Conservation (phyloP, 2,329 filamentous ascomycete species). For the Aspergillus ochraceus region DNA sequence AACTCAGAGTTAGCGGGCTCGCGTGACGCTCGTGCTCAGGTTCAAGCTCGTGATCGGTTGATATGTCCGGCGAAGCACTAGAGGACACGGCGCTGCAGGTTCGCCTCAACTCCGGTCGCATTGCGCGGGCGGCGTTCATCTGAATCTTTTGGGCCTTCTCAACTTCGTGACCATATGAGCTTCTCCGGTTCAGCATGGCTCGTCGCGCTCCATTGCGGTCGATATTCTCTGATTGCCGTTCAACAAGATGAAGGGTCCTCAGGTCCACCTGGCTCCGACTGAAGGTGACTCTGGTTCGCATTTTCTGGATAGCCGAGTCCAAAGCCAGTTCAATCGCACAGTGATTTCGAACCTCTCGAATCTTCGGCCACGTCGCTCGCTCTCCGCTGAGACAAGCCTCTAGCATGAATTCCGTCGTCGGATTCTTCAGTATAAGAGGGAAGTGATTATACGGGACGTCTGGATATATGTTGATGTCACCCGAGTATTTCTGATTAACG, state of each 20-base stretch:
- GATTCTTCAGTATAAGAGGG: conserved; percentile 77
- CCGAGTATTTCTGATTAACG: conserved; percentile 86
- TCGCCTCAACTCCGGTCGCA: conserved; percentile 15
- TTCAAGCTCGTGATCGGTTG: not conserved
- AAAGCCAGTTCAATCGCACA: conserved; percentile 86
- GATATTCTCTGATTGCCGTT: conserved; percentile 19
- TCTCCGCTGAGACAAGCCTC: conserved; percentile 76
- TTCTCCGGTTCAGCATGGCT: conserved; percentile 24
- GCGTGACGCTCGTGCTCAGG: not conserved
- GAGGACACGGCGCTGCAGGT: conserved; percentile 20
- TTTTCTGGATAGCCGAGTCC: conserved; percentile 40
- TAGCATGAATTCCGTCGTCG: conserved; percentile 82
- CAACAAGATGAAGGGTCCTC: conserved; percentile 15
- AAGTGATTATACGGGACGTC: conserved; percentile 74
- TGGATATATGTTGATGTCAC: conserved; percentile 91
- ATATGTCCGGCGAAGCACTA: not conserved
- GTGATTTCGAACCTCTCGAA: conserved; percentile 81
- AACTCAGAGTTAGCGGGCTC: conserved; percentile 1
- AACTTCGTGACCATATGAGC: conserved; percentile 34
- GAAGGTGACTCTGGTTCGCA: conserved; percentile 41
- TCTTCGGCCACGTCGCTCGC: conserved; percentile 85
- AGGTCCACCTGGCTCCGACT: conserved; percentile 27
- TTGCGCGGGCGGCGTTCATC: conserved; percentile 5
- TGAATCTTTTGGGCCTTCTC: conserved; percentile 18
- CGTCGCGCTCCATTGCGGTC: conserved; percentile 25